Conservation (phyloP, 176 grass and related monocot genomes). For the Juncus effusus region DNA sequence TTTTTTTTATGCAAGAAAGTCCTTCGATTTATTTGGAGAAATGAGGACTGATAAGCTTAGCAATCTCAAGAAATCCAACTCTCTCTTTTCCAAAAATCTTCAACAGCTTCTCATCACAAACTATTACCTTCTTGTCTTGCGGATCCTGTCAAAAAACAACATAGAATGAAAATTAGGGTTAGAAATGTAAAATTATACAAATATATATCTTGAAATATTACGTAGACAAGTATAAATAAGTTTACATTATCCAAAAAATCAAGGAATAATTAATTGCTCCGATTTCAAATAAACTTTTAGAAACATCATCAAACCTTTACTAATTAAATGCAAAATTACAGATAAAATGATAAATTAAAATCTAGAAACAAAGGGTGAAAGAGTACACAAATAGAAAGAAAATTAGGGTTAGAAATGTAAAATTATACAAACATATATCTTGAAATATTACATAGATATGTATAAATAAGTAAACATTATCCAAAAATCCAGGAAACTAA, state of each 20-base stretch:
- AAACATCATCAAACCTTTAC: too few relatives aligned
- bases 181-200: too few relatives aligned
- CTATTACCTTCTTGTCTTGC: conserved; percentile 60
- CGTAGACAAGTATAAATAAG: background rate
- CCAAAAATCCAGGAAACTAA: background rate
- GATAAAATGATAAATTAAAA: background rate
- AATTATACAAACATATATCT: background rate
- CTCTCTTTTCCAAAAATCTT: conserved; percentile 60
- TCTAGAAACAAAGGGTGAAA: background rate
- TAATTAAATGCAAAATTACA: too few relatives aligned
- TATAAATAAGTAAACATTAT: background rate
- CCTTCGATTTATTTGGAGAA: conserved; percentile 51
- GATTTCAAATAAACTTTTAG: background rate
- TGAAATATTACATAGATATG: background rate
- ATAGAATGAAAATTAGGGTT: background rate
- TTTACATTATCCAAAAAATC: background rate
- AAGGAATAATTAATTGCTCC: background rate
- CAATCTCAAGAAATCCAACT: conserved; percentile 88
- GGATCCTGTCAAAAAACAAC: conserved; percentile 54
- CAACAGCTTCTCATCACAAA: conserved; percentile 91
- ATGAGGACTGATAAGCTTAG: conserved; percentile 78
- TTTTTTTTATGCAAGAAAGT: conserved; percentile 17
- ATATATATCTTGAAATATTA: background rate
- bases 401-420: too few relatives aligned
- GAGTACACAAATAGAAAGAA: background rate